These are phyloP conservation scores for Amoebophrya sp. DNA, from an alignment of 169 alveolate genomes.

Conservation along the genomic window DNA sequence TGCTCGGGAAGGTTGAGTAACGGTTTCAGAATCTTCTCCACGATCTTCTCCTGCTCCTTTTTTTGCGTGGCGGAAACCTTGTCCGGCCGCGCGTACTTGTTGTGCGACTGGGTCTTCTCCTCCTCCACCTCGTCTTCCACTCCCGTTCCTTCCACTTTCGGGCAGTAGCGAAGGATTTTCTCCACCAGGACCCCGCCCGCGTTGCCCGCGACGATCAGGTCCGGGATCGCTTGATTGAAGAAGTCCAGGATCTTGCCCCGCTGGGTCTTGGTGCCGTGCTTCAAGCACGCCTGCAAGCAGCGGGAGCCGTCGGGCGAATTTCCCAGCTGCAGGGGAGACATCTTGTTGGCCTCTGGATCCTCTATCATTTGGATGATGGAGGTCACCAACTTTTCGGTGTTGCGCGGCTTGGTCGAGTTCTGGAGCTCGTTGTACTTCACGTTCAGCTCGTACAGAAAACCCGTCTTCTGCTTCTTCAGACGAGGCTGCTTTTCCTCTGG, in stretches of 20 bases:
- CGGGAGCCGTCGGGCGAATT: background rate
- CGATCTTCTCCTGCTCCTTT: background rate
- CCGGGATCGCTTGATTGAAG: background rate
- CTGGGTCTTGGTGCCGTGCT: background rate
- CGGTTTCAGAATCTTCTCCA: background rate
- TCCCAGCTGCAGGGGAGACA: background rate
- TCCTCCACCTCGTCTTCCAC: background rate
- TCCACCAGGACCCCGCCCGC: background rate
- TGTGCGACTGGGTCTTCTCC: background rate
- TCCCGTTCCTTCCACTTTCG: background rate
- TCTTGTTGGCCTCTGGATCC: background rate
- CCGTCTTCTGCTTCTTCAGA: background rate
- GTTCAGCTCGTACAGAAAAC: background rate
- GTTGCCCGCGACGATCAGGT: background rate
- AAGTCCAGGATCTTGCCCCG: background rate
- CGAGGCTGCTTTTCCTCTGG: background rate
- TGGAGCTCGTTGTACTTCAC: background rate
- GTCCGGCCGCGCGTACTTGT: background rate
- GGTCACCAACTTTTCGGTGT: background rate
- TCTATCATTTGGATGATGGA: background rate
- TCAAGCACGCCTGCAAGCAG: background rate
- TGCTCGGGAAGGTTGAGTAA: background rate
- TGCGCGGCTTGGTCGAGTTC: background rate
- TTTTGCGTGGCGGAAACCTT: background rate
- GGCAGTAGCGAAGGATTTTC: background rate